Evolutionary conservation across 176 grass and related monocot genomes (phyloP), one percentile per base, ranked within the genome.

Genomic region (Oryza coarctata): DNA sequence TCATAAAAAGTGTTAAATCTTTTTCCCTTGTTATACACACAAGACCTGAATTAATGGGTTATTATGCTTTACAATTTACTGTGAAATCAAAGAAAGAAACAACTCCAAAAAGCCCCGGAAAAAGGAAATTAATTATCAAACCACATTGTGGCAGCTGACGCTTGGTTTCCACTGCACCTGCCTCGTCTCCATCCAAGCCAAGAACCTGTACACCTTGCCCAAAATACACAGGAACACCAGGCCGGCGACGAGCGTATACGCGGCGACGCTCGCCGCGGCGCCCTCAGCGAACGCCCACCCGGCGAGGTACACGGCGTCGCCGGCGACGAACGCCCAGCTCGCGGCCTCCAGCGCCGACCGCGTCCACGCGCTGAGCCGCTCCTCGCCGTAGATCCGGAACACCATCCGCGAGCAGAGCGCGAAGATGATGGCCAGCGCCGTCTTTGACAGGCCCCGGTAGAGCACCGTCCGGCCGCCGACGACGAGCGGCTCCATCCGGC

Each of bases 331-430:
- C 3, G 79, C 40, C 89, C 92, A 94, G 67, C 89, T 79, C 9
- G 80, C 75, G 5, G 44, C 80, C 76, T 94, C 92, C 71, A 94
- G 75, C 20, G 68, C 45, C 1, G 52, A 76, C n/a, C 85, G 89
- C 38, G 89, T 81, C 55, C 61, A 35, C 75, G 76, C 81, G 64
- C 82, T 84, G 34, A 81, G 71, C 73, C 26, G 82, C 63, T 87
- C 82, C 78, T 95, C 93, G 14, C 90, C 93, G 47, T 90, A 82
- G 25, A 95, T 90, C 32, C 84, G 82, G 83, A 87, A 88, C 66
- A 89, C 90, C 90, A 95, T 92, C 55, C 93, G 79, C 30, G 90
- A 87, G 67, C 90, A 92, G 13, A 95, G 70, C 7, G 82, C 85
- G 70, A 89, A 88, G 33, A 89, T 87, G 68, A 95, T 76, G 35